Evolutionary conservation across 2,329 filamentous ascomycete genomes (phyloP).

Genomic region (Epichloe aotearoae): DNA sequence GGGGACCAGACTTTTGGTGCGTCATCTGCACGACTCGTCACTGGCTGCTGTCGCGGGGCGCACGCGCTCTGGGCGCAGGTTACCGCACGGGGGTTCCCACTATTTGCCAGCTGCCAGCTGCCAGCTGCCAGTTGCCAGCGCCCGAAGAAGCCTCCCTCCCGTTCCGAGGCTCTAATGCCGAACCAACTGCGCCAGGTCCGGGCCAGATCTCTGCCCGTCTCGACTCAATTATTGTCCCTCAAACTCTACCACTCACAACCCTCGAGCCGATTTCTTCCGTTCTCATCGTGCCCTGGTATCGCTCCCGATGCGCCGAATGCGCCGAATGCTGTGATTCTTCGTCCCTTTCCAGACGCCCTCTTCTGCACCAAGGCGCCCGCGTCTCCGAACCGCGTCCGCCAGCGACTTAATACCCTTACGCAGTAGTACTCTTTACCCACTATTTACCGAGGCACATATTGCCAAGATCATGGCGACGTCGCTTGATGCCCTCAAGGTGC

Average conservation of each 20-base stretch:
- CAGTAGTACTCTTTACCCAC: neutral
- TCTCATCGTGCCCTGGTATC: neutral
- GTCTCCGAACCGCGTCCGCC: too few species aligned
- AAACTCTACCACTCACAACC: neutral
- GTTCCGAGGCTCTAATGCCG: conserved; percentile 3
- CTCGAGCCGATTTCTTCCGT: neutral
- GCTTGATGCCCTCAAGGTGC: conserved; percentile 18
- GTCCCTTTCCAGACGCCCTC: neutral
- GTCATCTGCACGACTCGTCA: too few species aligned
- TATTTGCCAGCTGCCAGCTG: too few species aligned
- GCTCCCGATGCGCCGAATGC: neutral
- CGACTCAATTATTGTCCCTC: neutral
- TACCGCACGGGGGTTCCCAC: too few species aligned
- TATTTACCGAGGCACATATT: conserved; percentile 11
- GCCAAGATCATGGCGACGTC: conserved; percentile 13
- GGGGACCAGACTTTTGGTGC: too few species aligned
- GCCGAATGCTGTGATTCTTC: neutral
- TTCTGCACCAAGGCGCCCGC: neutral
- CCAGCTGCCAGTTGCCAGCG: too few species aligned
- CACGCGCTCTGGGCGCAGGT: too few species aligned
- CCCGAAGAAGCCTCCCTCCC: neutral
- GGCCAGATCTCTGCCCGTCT: neutral
- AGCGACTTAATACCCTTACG: too few species aligned
- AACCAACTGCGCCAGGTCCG: neutral
- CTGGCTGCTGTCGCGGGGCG: too few species aligned